These are phyloP conservation scores for Elongisporangium senticosum DNA, from an alignment of 352 stramenopile species.

Conservation along the genomic window DNA sequence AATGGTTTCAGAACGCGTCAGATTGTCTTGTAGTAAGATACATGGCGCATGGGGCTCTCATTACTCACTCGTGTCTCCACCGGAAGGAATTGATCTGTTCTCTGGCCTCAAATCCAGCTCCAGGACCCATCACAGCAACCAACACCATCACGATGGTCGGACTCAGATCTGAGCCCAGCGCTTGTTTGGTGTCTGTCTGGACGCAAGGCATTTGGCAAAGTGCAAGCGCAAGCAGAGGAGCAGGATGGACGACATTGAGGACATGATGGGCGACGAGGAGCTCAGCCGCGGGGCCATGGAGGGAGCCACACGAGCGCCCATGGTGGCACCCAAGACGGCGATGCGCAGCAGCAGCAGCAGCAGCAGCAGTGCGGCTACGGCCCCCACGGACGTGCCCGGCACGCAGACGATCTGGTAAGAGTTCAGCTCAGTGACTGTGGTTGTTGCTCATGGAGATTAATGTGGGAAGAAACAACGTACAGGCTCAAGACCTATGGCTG, in stretches of 20 bases:
- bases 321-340: constrained; percentile 56
- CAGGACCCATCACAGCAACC: too few species aligned
- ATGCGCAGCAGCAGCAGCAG: constrained; percentile 16
- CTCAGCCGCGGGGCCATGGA: constrained; percentile 38
- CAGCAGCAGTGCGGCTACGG: constrained; percentile 14
- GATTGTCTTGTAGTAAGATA: not conserved
- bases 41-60: not conserved
- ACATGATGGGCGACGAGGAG: constrained; percentile 75
- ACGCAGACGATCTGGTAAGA: constrained; percentile 67
- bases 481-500: constrained; percentile 91
- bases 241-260: constrained; percentile 72
- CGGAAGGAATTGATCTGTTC: not conserved
- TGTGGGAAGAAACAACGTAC: not conserved
- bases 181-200: constrained; percentile 1
- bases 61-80: too few species aligned
- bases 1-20: not conserved
- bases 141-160: not conserved
- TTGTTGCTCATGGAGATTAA: not conserved
- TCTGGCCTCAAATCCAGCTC: not conserved
- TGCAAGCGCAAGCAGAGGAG: not conserved
- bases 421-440: not conserved
- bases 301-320: constrained; percentile 35
- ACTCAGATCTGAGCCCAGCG: not conserved
- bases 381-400: constrained; percentile 35
- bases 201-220: constrained; percentile 6